Conservation (phyloP, 208 protist species). For the Leishmania guyanensis region DNA sequence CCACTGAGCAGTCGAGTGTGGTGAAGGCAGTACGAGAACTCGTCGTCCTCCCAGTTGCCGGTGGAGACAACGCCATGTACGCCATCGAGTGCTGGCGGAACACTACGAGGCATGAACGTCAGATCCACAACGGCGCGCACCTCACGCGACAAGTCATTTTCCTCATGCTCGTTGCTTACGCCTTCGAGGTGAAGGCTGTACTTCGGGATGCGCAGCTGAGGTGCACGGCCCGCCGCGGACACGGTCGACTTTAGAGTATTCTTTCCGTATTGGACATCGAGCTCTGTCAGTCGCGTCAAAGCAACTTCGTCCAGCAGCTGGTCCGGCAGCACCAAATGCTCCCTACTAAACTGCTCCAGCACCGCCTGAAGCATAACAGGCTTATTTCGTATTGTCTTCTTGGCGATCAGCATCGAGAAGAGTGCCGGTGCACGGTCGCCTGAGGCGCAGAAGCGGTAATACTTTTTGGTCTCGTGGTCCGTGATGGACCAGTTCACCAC, state of each 20-base stretch:
- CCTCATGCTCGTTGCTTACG: constrained; percentile 48
- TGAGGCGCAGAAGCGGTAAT: constrained; percentile 60
- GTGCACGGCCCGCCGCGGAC: constrained; percentile 1
- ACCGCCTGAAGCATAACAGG: constrained; percentile 57
- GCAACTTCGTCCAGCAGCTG: constrained; percentile 32
- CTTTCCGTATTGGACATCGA: constrained; percentile 46
- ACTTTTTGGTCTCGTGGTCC: constrained; percentile 48
- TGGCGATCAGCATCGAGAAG: constrained; percentile 45
- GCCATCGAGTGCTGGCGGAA: constrained; percentile 48
- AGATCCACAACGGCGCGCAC: constrained; percentile 51
- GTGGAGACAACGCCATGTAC: constrained; percentile 45
- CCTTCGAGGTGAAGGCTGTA: constrained; percentile 63
- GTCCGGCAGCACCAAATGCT: constrained; percentile 46
- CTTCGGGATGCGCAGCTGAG: constrained; percentile 14
- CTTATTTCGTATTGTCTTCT: constrained; percentile 31
- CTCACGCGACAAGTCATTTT: constrained; percentile 36
- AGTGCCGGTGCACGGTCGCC: constrained; percentile 49
- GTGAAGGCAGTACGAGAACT: constrained; percentile 51
- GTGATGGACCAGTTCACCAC: constrained; percentile 58
- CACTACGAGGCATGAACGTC: constrained; percentile 39
- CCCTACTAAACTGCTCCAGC: constrained; percentile 52
- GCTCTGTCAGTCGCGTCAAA: constrained; percentile 27
- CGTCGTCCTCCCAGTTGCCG: constrained; percentile 54
- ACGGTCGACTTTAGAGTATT: constrained; percentile 31
- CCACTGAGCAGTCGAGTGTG: constrained; percentile 40